Evolutionary conservation across 148 eudicot genomes (phyloP).

Genomic region (Chenopodium quinoa): DNA sequence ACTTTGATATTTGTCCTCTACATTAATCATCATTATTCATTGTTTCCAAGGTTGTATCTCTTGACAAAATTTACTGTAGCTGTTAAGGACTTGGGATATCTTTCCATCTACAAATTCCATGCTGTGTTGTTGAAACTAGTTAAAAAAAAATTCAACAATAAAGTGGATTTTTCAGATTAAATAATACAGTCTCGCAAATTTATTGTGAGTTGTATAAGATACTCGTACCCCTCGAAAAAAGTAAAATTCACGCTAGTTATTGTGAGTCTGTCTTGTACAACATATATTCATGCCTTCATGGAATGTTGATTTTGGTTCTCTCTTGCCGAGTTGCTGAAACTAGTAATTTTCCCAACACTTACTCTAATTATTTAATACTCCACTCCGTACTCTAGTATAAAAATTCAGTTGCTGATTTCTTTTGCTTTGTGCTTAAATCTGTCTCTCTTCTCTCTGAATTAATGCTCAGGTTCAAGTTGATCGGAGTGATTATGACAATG

Average conservation of each 20-base stretch:
- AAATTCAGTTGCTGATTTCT: neutral
- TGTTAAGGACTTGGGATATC: too few species aligned
- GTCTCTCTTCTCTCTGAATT: neutral
- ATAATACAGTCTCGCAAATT: too few species aligned
- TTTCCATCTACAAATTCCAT: neutral
- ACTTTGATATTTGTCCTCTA: too few species aligned
- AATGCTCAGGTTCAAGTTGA: conserved; percentile 13
- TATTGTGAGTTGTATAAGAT: too few species aligned
- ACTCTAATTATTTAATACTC: neutral
- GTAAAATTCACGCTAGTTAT: neutral
- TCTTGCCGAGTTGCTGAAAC: neutral
- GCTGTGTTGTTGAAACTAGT: neutral
- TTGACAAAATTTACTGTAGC: too few species aligned
- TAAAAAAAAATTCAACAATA: neutral
- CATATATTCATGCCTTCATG: too few species aligned
- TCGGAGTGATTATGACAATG: conserved; percentile 39
- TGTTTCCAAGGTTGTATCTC: too few species aligned
- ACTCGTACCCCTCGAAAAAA: too few species aligned
- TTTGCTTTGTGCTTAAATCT: neutral
- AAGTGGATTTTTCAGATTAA: neutral
- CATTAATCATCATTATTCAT: too few species aligned
- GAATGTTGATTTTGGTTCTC: neutral
- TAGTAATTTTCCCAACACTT: neutral
- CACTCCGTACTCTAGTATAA: neutral
- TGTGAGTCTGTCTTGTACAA: neutral